phyloP scores from a whole-genome alignment of 2,329 filamentous ascomycete species.

The Ophiostoma quercus region DNA sequence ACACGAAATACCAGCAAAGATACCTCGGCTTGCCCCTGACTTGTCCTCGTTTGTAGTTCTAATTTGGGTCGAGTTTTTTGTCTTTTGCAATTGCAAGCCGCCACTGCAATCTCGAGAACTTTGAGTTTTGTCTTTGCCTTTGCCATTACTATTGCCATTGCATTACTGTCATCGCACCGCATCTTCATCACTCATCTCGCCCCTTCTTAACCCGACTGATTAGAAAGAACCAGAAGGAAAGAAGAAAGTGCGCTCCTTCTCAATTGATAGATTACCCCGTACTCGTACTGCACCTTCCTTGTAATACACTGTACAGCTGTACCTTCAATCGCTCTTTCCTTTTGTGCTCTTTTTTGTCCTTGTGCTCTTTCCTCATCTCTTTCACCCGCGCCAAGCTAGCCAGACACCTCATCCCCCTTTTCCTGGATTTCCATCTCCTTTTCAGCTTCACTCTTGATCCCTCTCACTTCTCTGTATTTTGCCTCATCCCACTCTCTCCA shows the following conservation, averaged over 20 bases:
- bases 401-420: background rate
- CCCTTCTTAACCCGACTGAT: constrained; percentile 10
- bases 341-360: background rate
- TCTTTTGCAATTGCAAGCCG: background rate
- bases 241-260: constrained; percentile 1
- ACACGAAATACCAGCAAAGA: background rate
- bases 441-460: constrained; percentile 1
- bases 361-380: background rate
- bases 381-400: background rate
- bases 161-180: background rate
- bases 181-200: background rate
- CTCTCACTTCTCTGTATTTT: background rate
- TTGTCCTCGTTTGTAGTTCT: background rate
- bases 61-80: too few relatives aligned
- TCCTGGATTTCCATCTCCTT: background rate
- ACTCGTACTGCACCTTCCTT: background rate
- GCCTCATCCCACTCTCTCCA: background rate
- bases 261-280: background rate
- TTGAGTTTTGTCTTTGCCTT: too few relatives aligned
- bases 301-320: background rate
- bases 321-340: background rate
- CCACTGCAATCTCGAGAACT: background rate
- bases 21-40: background rate
- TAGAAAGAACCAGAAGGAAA: background rate
- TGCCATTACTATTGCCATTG: background rate